Conservation (phyloP, 2,329 filamentous ascomycete species). For the Fusarium goolgardi region DNA sequence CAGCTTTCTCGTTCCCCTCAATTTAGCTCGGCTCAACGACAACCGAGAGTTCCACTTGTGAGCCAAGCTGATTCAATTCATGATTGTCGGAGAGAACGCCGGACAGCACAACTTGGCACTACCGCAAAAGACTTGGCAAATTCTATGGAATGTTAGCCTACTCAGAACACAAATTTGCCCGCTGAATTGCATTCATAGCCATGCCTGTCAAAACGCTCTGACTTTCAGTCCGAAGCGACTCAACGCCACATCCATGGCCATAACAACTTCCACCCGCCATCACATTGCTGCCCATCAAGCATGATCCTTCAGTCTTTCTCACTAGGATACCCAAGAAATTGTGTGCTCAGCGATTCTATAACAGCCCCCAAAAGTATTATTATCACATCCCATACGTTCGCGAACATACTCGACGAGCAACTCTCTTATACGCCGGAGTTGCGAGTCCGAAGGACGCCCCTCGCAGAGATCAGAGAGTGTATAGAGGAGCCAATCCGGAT, state of each 20-base stretch:
- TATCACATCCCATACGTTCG: no score
- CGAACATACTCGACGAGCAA: no score
- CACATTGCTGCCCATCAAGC: neutral
- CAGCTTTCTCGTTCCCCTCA: neutral
- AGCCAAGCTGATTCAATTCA: neutral
- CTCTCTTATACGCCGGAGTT: no score
- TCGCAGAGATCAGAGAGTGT: no score
- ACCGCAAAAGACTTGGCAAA: neutral
- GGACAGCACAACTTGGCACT: neutral
- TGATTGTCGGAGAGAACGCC: constrained; percentile 1
- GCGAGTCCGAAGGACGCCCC: no score
- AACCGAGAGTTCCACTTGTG: constrained; percentile 4
- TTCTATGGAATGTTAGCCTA: neutral
- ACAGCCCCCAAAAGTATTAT: no score
- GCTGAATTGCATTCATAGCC: constrained; percentile 14
- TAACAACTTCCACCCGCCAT: constrained; percentile 7
- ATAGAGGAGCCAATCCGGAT: no score
- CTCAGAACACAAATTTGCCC: neutral
- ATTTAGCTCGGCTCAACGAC: neutral
- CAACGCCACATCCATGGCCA: constrained; percentile 7
- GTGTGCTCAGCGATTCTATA: neutral
- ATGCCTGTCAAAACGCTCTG: constrained; percentile 14
- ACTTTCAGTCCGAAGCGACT: constrained; percentile 8
- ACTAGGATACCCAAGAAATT: neutral
- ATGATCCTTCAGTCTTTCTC: neutral